Conservation (phyloP, 768 basidiomycete species). For the Hygrophorus russula region DNA sequence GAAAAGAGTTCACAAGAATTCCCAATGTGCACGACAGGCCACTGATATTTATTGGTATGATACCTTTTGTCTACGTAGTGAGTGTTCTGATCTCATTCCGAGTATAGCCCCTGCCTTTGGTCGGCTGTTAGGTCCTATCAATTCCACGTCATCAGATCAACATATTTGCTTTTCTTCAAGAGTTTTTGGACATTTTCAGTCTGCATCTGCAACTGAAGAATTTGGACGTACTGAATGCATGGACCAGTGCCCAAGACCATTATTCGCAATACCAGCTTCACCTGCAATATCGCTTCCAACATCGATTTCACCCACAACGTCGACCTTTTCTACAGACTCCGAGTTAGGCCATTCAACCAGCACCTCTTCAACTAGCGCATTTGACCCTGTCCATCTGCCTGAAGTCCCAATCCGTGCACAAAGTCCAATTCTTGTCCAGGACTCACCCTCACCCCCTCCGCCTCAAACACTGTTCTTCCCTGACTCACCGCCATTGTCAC, state of each 20-base stretch:
- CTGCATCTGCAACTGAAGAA: background rate
- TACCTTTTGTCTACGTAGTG: background rate
- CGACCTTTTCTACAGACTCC: background rate
- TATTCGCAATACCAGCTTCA: background rate
- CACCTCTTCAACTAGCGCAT: too few relatives aligned
- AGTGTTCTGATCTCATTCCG: background rate
- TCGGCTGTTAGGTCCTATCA: background rate
- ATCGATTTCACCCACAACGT: too few relatives aligned
- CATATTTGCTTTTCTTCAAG: background rate
- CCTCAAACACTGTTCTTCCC: too few relatives aligned
- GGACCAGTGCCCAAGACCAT: background rate
- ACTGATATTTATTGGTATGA: background rate
- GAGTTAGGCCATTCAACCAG: too few relatives aligned
- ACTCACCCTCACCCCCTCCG: too few relatives aligned
- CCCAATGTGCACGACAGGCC: background rate
- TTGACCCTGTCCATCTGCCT: too few relatives aligned
- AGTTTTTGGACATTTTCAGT: background rate
- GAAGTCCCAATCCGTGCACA: too few relatives aligned
- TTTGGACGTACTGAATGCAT: background rate
- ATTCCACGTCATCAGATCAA: background rate
- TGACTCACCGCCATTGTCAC: too few relatives aligned
- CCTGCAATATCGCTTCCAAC: too few relatives aligned
- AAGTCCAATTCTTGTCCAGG: too few relatives aligned
- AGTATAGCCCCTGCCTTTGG: background rate
- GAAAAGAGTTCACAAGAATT: background rate